Evolutionary conservation across 2,329 filamentous ascomycete species (phyloP).

Genomic region (Xylaria arbuscula): DNA sequence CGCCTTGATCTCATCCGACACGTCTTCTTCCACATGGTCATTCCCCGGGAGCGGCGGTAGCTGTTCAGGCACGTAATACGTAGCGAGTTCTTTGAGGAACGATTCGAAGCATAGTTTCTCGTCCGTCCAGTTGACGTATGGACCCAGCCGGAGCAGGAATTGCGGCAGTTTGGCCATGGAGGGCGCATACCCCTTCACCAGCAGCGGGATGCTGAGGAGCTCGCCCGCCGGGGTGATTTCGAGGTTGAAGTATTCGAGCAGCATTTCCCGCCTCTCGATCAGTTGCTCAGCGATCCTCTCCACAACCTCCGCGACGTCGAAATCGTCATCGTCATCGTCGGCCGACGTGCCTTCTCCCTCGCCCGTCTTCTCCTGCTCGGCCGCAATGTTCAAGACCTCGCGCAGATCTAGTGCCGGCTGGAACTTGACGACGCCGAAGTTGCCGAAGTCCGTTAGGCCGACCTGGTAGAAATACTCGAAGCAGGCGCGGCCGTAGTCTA

Average conservation of each 20-base stretch:
- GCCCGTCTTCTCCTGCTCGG: conserved; percentile 72
- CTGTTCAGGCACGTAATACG: conserved; percentile 90
- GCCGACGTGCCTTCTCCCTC: conserved; percentile 46
- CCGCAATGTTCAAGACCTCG: conserved; percentile 78
- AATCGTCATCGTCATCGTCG: conserved; percentile 63
- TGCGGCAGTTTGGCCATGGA: conserved; percentile 86
- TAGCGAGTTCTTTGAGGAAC: conserved; percentile 86
- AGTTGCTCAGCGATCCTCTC: conserved; percentile 74
- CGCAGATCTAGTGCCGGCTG: conserved; percentile 77
- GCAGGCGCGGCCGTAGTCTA: conserved; percentile 90
- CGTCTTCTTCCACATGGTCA: conserved; percentile 53
- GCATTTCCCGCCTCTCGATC: conserved; percentile 82
- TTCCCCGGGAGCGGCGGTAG: conserved; percentile 64
- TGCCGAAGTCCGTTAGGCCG: conserved; percentile 93
- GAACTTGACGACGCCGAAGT: conserved; percentile 88
- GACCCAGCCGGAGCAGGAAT: conserved; percentile 88
- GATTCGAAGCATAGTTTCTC: conserved; percentile 88
- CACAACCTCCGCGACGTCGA: conserved; percentile 74
- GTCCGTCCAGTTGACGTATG: conserved; percentile 85
- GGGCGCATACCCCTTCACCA: conserved; percentile 90
- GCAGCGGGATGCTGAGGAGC: conserved; percentile 80
- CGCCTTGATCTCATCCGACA: conserved; percentile 63
- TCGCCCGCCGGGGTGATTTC: conserved; percentile 83
- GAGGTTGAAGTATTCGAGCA: conserved; percentile 91
- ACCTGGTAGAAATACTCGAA: conserved; percentile 97